Percentiles rank a stretch among this genome's conserved stretches.
These are phyloP conservation scores for Calycina marina DNA, from an alignment of 2,329 filamentous ascomycete genomes.

Conservation along the genomic window DNA sequence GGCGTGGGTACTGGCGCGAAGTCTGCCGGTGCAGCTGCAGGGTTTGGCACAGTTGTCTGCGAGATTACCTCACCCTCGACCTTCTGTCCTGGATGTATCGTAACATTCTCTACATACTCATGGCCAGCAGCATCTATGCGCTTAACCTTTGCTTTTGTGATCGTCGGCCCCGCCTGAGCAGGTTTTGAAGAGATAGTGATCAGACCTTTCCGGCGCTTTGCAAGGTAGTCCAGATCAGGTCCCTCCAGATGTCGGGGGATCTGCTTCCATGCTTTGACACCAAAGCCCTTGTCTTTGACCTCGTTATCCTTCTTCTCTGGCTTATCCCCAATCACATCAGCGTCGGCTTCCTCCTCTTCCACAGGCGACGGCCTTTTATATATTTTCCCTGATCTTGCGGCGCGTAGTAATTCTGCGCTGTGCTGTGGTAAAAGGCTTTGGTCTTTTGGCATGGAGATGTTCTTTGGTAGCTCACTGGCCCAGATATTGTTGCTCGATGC, in stretches of 20 bases:
- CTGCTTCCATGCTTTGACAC: slow-evolving; percentile 46
- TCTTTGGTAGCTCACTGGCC: slow-evolving; percentile 58
- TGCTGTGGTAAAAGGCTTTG: slow-evolving; percentile 62
- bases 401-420: slow-evolving; percentile 69
- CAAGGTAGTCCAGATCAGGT: slow-evolving; percentile 36
- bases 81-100: slow-evolving; percentile 62
- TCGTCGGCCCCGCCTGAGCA: slow-evolving; percentile 29
- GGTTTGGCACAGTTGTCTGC: slow-evolving; percentile 44
- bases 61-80: slow-evolving; percentile 71
- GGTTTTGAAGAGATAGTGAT: slow-evolving; percentile 38
- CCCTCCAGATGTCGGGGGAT: slow-evolving; percentile 43
- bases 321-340: slow-evolving; percentile 33
- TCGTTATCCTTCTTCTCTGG: slow-evolving; percentile 44
- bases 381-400: slow-evolving; percentile 61
- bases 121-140: slow-evolving; percentile 67
- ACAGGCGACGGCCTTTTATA: slow-evolving; percentile 55
- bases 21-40: slow-evolving; percentile 29
- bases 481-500: slow-evolving; percentile 50
- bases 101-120: slow-evolving; percentile 70
- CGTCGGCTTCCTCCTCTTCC: slow-evolving; percentile 45
- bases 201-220: slow-evolving; percentile 45
- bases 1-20: slow-evolving; percentile 25
- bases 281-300: slow-evolving; percentile 33
- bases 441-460: slow-evolving; percentile 84
- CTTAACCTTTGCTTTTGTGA: slow-evolving; percentile 69